These are phyloP conservation scores for Neonectria magnoliae DNA, from an alignment of 2,329 filamentous ascomycete species.

Conservation along the genomic window DNA sequence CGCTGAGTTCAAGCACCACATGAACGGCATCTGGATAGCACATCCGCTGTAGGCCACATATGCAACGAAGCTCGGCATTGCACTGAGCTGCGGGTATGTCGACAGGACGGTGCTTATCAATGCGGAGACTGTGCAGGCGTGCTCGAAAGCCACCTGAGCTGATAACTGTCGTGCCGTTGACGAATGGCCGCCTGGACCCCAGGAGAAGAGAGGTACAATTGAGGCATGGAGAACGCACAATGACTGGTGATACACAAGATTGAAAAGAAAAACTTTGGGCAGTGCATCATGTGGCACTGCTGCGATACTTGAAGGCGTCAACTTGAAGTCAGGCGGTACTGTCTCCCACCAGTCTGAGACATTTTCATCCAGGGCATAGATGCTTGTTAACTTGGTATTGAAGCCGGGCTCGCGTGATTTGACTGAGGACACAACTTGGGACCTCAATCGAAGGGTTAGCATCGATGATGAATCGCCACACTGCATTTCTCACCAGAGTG, in stretches of 20 bases:
- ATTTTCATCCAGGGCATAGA: constrained; percentile 15
- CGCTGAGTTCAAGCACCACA: constrained; percentile 30
- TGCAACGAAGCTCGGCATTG: constrained; percentile 33
- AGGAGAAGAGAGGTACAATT: constrained; percentile 37
- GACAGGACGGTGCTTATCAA: constrained; percentile 16
- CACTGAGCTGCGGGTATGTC: neutral
- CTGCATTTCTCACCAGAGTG: constrained; percentile 14
- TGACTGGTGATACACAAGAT: constrained; percentile 33
- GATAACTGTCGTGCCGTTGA: constrained; percentile 32
- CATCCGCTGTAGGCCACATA: constrained; percentile 36
- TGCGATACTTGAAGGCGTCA: constrained; percentile 1
- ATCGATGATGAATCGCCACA: too few species aligned
- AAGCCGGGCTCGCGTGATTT: neutral
- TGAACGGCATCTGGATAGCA: constrained; percentile 37
- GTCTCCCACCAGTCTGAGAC: constrained; percentile 23
- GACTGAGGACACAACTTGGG: constrained; percentile 13
- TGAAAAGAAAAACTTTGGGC: constrained; percentile 10
- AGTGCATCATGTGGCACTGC: neutral
- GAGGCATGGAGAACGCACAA: constrained; percentile 35
- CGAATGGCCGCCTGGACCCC: constrained; percentile 21
- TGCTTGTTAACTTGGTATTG: constrained; percentile 2
- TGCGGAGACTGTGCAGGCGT: constrained; percentile 28
- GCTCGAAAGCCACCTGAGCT: constrained; percentile 34
- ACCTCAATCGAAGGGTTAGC: constrained; percentile 1
- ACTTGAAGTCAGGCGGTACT: neutral